These are phyloP conservation scores for Yamagishiella unicocca DNA, from an alignment of 139 green algal genomes.

Conservation along the genomic window DNA sequence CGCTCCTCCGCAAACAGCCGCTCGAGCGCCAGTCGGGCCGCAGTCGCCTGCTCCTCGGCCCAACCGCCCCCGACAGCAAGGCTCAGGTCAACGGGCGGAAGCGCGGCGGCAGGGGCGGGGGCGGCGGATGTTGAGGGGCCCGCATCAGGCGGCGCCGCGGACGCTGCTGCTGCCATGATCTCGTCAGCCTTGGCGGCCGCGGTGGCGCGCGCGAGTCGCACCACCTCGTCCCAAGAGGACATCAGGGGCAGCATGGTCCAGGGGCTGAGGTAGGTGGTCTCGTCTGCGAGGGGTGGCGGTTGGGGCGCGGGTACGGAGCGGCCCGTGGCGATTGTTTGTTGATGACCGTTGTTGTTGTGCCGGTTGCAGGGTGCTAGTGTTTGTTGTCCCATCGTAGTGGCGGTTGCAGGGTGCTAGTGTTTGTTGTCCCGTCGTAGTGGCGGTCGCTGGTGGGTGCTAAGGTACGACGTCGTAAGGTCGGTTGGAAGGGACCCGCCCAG, in stretches of 20 bases:
- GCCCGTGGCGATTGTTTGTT: too few species aligned
- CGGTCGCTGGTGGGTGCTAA: too few species aligned
- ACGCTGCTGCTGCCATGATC: not conserved
- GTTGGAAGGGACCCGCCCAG: not conserved
- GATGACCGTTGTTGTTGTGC: too few species aligned
- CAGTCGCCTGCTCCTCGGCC: constrained; percentile 29
- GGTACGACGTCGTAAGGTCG: not conserved
- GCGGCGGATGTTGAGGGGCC: not conserved
- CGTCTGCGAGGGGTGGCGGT: not conserved
- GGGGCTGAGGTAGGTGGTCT: not conserved
- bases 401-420: too few species aligned
- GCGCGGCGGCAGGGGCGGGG: not conserved
- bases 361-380: too few species aligned
- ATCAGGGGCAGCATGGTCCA: not conserved
- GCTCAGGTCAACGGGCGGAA: constrained; percentile 14
- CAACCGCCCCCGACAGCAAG: not conserved
- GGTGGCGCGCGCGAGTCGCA: not conserved
- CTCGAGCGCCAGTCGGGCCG: constrained; percentile 28
- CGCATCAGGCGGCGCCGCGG: not conserved
- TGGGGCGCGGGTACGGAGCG: too few species aligned
- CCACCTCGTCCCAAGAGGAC: constrained; percentile 14
- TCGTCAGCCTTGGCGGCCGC: constrained; percentile 10
- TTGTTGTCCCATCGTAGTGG: too few species aligned
- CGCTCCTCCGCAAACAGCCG: constrained; percentile 3
- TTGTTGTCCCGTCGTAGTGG: too few species aligned